A percentile compares a stretch with the other conserved stretches of the same genome.
Conservation (phyloP, 116 monocot species). For the Trichopus zeylanicus region DNA sequence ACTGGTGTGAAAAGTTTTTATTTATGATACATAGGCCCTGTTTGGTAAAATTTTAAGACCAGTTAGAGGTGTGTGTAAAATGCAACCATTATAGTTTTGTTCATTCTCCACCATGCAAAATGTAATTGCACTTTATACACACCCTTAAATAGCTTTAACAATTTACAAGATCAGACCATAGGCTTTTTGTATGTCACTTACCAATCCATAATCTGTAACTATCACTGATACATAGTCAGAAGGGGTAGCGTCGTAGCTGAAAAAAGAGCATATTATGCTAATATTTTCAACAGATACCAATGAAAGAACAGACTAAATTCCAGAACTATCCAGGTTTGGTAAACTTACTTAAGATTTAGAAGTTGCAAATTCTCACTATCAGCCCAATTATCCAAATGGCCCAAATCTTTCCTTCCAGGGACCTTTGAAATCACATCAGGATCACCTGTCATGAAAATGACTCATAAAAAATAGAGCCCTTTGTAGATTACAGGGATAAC, state of each 20-base stretch:
- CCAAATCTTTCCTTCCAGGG: slow-evolving; percentile 53
- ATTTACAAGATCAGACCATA: neutral
- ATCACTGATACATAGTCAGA: slow-evolving; percentile 96
- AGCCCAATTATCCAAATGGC: slow-evolving; percentile 61
- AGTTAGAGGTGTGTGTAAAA: too few relatives aligned
- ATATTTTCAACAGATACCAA: slow-evolving; percentile 4
- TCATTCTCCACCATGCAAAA: neutral
- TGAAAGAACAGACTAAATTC: neutral
- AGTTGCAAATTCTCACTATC: slow-evolving; percentile 85
- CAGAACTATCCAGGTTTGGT: neutral
- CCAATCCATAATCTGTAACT: slow-evolving; percentile 97
- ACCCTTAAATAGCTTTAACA: too few relatives aligned
- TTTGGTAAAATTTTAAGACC: too few relatives aligned
- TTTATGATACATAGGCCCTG: too few relatives aligned
- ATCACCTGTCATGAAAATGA: slow-evolving; percentile 37
- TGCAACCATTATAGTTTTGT: neutral
- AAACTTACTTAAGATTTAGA: slow-evolving; percentile 82
- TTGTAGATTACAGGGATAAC: neutral
- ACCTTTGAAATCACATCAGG: slow-evolving; percentile 66
- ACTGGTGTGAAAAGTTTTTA: neutral
- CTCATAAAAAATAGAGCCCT: neutral
- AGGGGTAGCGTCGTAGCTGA: slow-evolving; percentile 90
- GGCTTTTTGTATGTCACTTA: slow-evolving; percentile 18
- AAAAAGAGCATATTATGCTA: slow-evolving; percentile 13
- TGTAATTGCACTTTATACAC: neutral